Base-by-base conservation (phyloP, 768 basidiomycete genomes). In the Pleurotus giganteus region DNA sequence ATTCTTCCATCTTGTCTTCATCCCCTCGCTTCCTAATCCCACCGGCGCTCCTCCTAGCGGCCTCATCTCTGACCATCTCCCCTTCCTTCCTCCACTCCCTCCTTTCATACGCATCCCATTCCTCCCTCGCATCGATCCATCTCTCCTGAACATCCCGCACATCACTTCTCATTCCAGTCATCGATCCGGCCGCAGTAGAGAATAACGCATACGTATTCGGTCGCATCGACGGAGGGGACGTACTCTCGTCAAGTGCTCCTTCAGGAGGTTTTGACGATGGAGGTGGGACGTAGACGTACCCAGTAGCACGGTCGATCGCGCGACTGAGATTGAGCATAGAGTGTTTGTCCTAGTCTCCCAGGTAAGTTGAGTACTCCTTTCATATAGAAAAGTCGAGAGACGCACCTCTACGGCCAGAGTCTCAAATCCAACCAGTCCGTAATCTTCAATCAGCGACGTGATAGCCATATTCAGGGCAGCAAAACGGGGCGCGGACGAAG, bases 381-480 rank as follows among this genome's bases (percentile, higher is more conserved):
- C n/a, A 51, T 32, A 24, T 53, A 39, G 41, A 34, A 28, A 31
- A 17, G 27, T 31, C 8, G 23, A 9, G 23, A 46, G 23, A n/a
- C 42, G 52, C 59, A 90, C 92, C 78, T 99, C 97, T 11, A 99
- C 94, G 0, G 95, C 94, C 1, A 99, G 79, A 0, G 97, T 98
- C 71, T 98, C 95, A 61, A 99, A 99, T 1, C 92, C 91, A 13
- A 99, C 94, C 15, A 98, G 81, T 31, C 86, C 79, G 66, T 85
- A 98, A 66, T 98, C 96, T 66, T 98, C 94, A 36, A 98, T 84
- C n/a, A 98, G 69, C 12, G 89, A 94, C 56, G 92, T 89, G 65
- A 98, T 86, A 0, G 90, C 88, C 79, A 89, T 84, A 67, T 98
- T 98, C 42, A 99, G 71, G 6, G 85, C 84, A 0, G 80, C 73